Percentiles rank a stretch among this genome's conserved stretches.
Conservation (phyloP, 2,329 filamentous ascomycete species). For the Colletotrichum sublineola region DNA sequence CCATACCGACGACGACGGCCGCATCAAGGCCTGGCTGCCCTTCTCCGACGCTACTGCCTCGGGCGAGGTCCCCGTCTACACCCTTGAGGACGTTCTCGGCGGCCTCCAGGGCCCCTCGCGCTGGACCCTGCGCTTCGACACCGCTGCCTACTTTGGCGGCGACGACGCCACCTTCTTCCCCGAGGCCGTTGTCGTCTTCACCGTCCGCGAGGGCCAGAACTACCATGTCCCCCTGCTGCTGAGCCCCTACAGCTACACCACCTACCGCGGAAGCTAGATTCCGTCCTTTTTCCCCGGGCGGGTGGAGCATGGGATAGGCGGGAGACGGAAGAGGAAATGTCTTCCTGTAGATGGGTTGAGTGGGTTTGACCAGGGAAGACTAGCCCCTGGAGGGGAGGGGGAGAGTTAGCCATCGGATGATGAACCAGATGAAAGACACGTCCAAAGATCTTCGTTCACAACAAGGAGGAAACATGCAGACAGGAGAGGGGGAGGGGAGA, state of each 20-base stretch:
- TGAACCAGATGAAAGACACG: background rate
- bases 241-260: slow-evolving; percentile 85
- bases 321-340: background rate
- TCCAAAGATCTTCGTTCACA: background rate
- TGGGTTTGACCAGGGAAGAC: background rate
- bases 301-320: background rate
- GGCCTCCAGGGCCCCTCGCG: slow-evolving; percentile 58
- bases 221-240: slow-evolving; percentile 85
- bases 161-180: slow-evolving; percentile 73
- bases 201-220: slow-evolving; percentile 70
- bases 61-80: slow-evolving; percentile 70
- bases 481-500: background rate
- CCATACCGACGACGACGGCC: slow-evolving; percentile 82
- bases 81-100: slow-evolving; percentile 68
- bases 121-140: slow-evolving; percentile 81
- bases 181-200: slow-evolving; percentile 68
- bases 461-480: background rate
- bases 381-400: background rate
- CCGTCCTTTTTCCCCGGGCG: background rate
- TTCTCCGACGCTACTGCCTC: slow-evolving; percentile 64
- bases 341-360: background rate
- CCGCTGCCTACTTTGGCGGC: slow-evolving; percentile 78
- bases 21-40: slow-evolving; percentile 77
- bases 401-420: no score
- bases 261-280: slow-evolving; percentile 79